Conservation (phyloP, 139 green algal genomes). For the Dunaliella primolecta region DNA sequence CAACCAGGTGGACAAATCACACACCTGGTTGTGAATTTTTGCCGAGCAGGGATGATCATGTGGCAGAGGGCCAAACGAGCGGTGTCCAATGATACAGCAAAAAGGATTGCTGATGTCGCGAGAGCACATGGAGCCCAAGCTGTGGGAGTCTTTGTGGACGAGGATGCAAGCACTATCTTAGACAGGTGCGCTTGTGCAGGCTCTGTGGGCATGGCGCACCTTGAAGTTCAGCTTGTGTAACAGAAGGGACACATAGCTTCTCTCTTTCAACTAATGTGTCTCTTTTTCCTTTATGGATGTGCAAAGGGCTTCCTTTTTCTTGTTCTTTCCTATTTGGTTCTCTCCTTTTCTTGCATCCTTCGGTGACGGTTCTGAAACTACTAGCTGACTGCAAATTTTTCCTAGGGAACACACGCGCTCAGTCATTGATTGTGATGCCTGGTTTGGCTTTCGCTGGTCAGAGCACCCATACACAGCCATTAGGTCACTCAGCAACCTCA, state of each 20-base stretch:
- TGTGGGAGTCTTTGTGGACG: conserved; percentile 90
- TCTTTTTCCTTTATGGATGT: too few species aligned
- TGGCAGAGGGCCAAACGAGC: conserved; percentile 78
- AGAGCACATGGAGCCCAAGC: conserved; percentile 40
- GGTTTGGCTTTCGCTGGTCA: too few species aligned
- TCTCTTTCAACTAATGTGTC: too few species aligned
- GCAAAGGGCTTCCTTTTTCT: too few species aligned
- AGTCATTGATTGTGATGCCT: too few species aligned
- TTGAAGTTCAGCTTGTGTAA: neutral
- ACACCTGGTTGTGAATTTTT: neutral
- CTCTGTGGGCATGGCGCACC: neutral
- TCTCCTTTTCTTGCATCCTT: too few species aligned
- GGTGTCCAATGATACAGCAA: conserved; percentile 51
- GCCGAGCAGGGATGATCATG: conserved; percentile 77
- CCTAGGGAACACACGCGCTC: too few species aligned
- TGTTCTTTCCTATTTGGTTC: too few species aligned
- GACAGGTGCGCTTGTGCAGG: conserved; percentile 17
- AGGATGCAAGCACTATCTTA: conserved; percentile 63
- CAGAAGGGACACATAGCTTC: neutral
- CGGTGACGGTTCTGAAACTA: too few species aligned
- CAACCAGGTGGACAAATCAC: neutral
- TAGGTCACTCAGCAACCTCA: too few species aligned
- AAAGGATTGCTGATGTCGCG: conserved; percentile 55
- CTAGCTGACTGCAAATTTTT: too few species aligned
- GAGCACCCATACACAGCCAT: too few species aligned